Evolutionary conservation across 2,329 filamentous ascomycete genomes (phyloP), one percentile per base, ranked within the genome.

Genomic region (Sporothrix euskadiensis): DNA sequence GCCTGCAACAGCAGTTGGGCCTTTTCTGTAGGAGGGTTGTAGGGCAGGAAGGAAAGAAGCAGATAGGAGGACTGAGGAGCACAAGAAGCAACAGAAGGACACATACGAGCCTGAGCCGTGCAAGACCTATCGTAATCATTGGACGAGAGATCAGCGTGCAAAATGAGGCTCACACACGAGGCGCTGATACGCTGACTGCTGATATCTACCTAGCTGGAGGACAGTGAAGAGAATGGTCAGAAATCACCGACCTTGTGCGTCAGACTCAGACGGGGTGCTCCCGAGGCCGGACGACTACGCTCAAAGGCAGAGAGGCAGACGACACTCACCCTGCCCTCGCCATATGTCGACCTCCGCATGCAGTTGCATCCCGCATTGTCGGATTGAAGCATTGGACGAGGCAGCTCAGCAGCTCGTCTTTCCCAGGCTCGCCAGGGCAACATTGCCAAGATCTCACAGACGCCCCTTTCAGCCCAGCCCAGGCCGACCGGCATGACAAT

Each of bases 231-330:
- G 3, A 12, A 19, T 26, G 22, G 12, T 4, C 12, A 12, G 26
- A 56, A 56, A 30, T 39, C 30, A 30, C 56, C 30, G 30, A 59
- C 30, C 41, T 44, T 8, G 12, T 26, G 52, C 56, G 30, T 59
- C 56, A 59, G 56, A n/a, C 56, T 59, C 56, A 59, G 56, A n/a
- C 56, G 56, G 56, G 56, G 35, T 19, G 16, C 56, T 19, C 35
- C 56, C 56, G 56, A 59, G 56, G 30, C 30, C 14, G 30, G 30
- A 16, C 35, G 30, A 26, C 22, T 1, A 26, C 26, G 49, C 9
- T 56, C 35, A 8, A 5, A 35, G 35, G 35, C 35, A 5, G 5
- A 8, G 8, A 26, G 52, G 52, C 44, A 49, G 44, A 49, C 44
- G 19, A 14, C 12, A 12, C 52, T 56, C 22, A 8, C 19, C 49